These are phyloP conservation scores for Thalassiosira allenii DNA, from an alignment of 352 stramenopile genomes.

Conservation along the genomic window DNA sequence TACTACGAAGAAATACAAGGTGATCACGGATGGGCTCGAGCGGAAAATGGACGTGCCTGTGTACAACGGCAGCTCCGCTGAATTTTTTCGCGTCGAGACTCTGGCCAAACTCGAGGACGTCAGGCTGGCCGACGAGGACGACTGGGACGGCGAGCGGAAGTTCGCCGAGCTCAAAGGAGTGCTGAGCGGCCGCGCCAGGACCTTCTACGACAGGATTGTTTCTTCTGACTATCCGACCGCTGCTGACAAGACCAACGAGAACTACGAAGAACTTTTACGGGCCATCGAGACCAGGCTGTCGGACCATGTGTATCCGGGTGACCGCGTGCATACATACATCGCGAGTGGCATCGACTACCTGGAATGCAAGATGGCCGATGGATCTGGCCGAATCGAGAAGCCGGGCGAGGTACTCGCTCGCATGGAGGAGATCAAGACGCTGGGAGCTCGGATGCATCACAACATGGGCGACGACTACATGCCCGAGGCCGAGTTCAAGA, in stretches of 20 bases:
- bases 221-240: background rate
- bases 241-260: background rate
- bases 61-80: background rate
- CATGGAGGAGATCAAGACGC: background rate
- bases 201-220: background rate
- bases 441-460: background rate
- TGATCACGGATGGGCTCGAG: background rate
- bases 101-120: background rate
- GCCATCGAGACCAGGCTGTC: background rate
- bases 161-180: background rate
- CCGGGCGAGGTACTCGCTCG: background rate
- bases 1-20: background rate
- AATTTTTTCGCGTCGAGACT: background rate
- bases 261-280: background rate
- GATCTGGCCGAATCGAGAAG: background rate
- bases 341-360: background rate
- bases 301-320: background rate
- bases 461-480: background rate
- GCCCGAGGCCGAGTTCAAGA: background rate
- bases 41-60: background rate
- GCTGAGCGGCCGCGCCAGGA: background rate
- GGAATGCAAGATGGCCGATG: slow-evolving; percentile 1
- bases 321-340: background rate
- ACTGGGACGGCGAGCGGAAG: background rate
- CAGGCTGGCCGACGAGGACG: background rate